Conservation (phyloP, 495 filamentous ascomycete species). For the Hypoxylon lenormandii region DNA sequence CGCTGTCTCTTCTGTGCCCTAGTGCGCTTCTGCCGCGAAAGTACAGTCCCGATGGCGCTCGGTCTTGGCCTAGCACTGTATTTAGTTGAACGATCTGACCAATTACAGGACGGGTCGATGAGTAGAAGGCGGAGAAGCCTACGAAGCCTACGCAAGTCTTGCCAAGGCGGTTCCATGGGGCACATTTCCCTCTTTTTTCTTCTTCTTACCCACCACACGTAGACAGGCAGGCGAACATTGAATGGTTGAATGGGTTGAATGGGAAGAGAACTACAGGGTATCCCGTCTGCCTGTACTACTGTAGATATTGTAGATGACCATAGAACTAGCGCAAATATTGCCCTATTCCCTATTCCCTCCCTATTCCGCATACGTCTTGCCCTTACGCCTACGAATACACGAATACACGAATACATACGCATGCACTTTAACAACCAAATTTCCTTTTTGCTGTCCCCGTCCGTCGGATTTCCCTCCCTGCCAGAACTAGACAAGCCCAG, state of each 20-base stretch:
- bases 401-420: constrained; percentile 3
- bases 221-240: neutral
- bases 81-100: constrained; percentile 16
- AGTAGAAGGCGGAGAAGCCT: constrained; percentile 42
- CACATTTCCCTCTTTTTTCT: constrained; percentile 16
- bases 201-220: constrained; percentile 25
- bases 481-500: too few relatives aligned
- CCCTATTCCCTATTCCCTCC: constrained; percentile 37
- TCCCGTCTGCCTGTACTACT: too few relatives aligned
- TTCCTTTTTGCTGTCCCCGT: neutral
- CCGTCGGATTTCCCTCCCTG: neutral
- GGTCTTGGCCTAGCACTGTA: constrained; percentile 26
- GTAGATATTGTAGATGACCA: too few relatives aligned
- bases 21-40: constrained; percentile 43
- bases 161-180: constrained; percentile 7
- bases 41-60: constrained; percentile 38
- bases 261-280: too few relatives aligned
- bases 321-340: too few relatives aligned
- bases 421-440: constrained; percentile 13
- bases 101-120: constrained; percentile 21
- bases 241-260: too few relatives aligned
- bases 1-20: constrained; percentile 43
- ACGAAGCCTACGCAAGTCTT: constrained; percentile 45
- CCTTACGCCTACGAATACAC: neutral
- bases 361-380: neutral